Evolutionary conservation across 164 flowering plant genomes (phyloP), one percentile per base, ranked within the genome.

Genomic region (Aristolochia contorta): DNA sequence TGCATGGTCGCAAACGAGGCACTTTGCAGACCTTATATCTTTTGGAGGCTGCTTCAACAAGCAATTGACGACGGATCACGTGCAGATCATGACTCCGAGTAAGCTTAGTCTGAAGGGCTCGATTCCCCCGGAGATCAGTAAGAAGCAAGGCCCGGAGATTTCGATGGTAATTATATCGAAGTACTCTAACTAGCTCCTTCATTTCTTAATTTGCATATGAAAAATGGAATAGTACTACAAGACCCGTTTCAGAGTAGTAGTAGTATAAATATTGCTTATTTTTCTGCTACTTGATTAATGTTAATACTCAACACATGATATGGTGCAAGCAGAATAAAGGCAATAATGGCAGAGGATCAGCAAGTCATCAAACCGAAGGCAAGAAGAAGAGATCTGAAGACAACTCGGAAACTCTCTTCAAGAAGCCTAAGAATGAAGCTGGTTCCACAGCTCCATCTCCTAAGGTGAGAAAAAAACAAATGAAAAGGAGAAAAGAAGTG

Each of bases 311-410:
- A 53, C 57, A 27, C 5, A 5, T n/a, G n/a, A n/a, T n/a, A 32
- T 18, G 10, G 43, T 21, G 60, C 21, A 54, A 67, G 59, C 60
- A 78, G 82, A 63, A 60, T 19, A 84, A 69, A 58, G 67, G 56
- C 37, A 73, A 59, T 62, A 73, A 59, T 62, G 74, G 71, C 37
- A 82, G 73, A 68, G 79, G 66, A 60, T 64, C 65, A 2, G 80
- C 73, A 48, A 54, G n/a, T n/a, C n/a, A 16, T 46, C 1, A 64
- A 48, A 74, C 23, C 59, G 82, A 80, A 57, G 82, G 76, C 46
- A 83, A 79, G 82, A 86, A 78, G 75, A 83, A 77, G 74, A 78
- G 77, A 73, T 67, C 70, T 27, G 81, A 77, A 24, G 80, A 78
- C 19, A 49, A 27, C 14, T 71, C 82, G 23, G 79, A 72, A 0